phyloP scores from a whole-genome alignment of 768 basidiomycete species.

The Holtermannia corniformis region DNA sequence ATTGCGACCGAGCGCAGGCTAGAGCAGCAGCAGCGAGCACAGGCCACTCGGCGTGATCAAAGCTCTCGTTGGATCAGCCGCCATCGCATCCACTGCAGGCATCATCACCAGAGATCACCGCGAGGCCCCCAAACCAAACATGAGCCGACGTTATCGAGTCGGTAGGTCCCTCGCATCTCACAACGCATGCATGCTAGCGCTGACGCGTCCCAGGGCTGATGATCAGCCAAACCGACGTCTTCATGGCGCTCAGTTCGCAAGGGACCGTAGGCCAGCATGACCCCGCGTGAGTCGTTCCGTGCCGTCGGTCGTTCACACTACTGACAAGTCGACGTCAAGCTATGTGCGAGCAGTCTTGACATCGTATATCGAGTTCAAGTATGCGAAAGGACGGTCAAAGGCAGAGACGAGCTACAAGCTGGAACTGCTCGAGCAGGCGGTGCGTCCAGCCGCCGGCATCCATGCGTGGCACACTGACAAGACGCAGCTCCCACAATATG shows the following conservation, averaged over 20 bases:
- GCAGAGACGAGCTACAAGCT: conserved; percentile 31
- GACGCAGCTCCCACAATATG: conserved; percentile 22
- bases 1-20: too few relatives aligned
- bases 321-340: conserved; percentile 1
- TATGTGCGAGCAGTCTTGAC: conserved; percentile 32
- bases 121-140: too few relatives aligned
- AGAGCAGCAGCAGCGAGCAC: too few relatives aligned
- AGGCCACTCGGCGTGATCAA: too few relatives aligned
- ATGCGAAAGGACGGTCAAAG: conserved; percentile 20
- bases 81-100: too few relatives aligned
- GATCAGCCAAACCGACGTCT: not conserved
- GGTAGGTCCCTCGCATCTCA: too few relatives aligned
- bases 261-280: not conserved
- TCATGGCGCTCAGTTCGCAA: not conserved
- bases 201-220: conserved; percentile 1
- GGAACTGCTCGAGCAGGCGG: conserved; percentile 29
- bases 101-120: too few relatives aligned
- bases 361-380: conserved; percentile 33
- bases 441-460: conserved; percentile 12
- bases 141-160: too few relatives aligned
- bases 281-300: not conserved
- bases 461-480: not conserved
- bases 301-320: not conserved
- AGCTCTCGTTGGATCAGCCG: too few relatives aligned
- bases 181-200: too few relatives aligned